Evolutionary conservation across 345 rosid species (phyloP).

Genomic region (Corchorus capsularis): DNA sequence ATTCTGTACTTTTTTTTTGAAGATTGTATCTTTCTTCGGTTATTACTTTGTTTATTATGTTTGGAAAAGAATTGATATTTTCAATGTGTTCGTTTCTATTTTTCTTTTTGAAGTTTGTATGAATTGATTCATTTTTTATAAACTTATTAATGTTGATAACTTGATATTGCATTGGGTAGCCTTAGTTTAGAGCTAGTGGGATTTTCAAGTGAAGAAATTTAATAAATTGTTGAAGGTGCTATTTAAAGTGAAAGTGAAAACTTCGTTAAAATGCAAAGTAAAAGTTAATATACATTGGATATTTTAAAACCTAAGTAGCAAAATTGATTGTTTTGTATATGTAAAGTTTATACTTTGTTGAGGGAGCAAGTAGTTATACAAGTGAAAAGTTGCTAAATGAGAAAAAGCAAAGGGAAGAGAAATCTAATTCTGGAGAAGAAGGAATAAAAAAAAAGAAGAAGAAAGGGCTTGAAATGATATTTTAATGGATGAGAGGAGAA

Average conservation of each 20-base stretch:
- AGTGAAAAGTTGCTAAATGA: neutral
- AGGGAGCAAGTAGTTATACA: neutral
- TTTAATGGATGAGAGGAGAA: neutral
- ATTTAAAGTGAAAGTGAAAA: neutral
- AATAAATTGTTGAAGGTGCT: neutral
- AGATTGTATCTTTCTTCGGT: conserved; percentile 12
- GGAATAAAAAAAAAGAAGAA: neutral
- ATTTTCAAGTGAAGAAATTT: neutral
- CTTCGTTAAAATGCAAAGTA: neutral
- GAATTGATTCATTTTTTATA: neutral
- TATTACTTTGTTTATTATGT: conserved; percentile 2
- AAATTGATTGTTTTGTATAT: neutral
- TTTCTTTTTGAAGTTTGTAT: neutral
- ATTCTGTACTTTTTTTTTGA: conserved; percentile 12
- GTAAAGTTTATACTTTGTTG: neutral
- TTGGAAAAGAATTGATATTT: neutral
- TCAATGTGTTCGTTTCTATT: neutral
- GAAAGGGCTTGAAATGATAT: neutral
- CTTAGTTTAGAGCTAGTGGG: neutral
- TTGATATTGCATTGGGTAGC: conserved; percentile 13
- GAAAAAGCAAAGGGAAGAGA: neutral
- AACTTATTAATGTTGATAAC: neutral
- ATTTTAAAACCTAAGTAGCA: neutral
- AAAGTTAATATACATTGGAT: conserved; percentile 7
- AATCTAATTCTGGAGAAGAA: neutral